phyloP scores from a whole-genome alignment of 257 asterid genomes.

The Knoxia roxburghii region DNA sequence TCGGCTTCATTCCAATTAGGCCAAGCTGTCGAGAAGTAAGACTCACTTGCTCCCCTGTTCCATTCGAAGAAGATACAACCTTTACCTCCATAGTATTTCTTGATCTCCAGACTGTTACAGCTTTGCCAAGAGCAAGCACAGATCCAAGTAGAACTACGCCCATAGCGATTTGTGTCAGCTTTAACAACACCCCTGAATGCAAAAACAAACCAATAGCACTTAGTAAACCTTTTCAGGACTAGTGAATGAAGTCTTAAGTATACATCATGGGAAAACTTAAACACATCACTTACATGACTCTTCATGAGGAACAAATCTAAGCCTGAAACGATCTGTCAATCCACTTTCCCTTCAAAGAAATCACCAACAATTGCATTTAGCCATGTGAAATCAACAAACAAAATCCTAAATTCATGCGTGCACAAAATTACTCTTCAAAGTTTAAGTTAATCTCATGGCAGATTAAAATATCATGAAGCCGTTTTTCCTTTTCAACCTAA shows the following conservation, averaged over 20 bases:
- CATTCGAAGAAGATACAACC: constrained; percentile 51
- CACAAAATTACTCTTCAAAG: not conserved
- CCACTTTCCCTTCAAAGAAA: constrained; percentile 42
- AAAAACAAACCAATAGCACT: not conserved
- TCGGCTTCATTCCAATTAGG: constrained; percentile 67
- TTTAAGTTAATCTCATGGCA: not conserved
- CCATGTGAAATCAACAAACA: not conserved
- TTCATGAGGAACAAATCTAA: constrained; percentile 40
- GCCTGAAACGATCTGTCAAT: constrained; percentile 29
- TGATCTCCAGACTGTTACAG: constrained; percentile 50
- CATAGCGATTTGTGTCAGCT: constrained; percentile 38
- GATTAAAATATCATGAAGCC: not conserved
- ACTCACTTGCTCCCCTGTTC: constrained; percentile 49
- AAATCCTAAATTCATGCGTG: not conserved
- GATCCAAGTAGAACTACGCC: constrained; percentile 47
- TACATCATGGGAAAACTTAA: not conserved
- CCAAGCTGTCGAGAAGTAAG: constrained; percentile 72
- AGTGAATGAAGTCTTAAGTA: not conserved
- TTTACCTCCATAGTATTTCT: constrained; percentile 34
- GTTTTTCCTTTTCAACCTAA: not conserved
- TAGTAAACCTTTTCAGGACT: not conserved
- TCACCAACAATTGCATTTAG: constrained; percentile 3
- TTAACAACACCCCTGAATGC: constrained; percentile 48
- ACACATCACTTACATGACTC: constrained; percentile 52
- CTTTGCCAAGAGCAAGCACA: constrained; percentile 58